Evolutionary conservation across 163 green algal species (phyloP), one percentile per base, ranked within the genome.

Genomic region (Smithsoniella earleae): DNA sequence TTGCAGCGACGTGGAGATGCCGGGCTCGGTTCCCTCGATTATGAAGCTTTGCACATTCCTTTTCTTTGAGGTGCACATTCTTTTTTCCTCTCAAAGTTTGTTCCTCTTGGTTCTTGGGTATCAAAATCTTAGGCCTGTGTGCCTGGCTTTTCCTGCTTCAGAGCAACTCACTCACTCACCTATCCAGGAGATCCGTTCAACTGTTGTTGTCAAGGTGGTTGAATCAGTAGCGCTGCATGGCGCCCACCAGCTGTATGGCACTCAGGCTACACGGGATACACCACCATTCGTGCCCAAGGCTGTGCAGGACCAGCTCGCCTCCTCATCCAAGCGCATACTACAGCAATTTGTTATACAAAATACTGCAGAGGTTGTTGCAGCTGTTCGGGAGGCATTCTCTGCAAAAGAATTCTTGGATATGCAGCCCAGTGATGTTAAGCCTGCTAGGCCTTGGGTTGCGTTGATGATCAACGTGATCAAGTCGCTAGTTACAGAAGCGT

Each of bases 241-340:
- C 4, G 58, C 58, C 8, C 58, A 69, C 25, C n/a, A 69, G 3
- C n/a, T 33, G 25, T 33, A 69, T 5, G 58, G n/a, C n/a, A 34
- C 58, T 3, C 40, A 49, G 10, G 5, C 16, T 6, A 31, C 43
- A 16, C 58, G 58, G n/a, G 58, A 69, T n/a, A 34, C 58, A 16
- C 58, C 58, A n/a, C 58, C 58, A 31, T 69, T 69, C 58, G 58
- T 69, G 3, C 27, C 58, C n/a, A 69, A 69, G 58, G 58, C 58
- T n/a, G 58, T 44, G 25, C 58, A 69, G 16, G 58, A 69, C 58
- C 58, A 69, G 25, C 58, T 69, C 0, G 58, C 58, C 5, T 1
- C 58, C 3, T 43, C 58, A 34, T 30, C 58, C 6, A 69, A 69
- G 58, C 58, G 25, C 16, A 18, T 69, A n/a, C 58, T 69, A 31